Conservation (phyloP, 331 rosid genomes). For the Quercus tomentella region DNA sequence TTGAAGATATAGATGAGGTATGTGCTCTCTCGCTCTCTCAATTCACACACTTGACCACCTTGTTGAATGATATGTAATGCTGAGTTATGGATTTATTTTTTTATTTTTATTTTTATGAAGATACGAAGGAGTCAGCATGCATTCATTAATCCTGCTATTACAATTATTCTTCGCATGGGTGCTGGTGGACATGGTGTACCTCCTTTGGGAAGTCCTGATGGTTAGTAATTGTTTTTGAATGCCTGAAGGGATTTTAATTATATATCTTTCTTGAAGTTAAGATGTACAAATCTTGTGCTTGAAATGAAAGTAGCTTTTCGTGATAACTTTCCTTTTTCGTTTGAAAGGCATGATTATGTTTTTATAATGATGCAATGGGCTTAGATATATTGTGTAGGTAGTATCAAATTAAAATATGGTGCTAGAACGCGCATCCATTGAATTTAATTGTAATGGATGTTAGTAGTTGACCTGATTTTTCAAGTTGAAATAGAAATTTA, state of each 20-base stretch:
- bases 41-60: neutral
- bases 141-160: slow-evolving; percentile 92
- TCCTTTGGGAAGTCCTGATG: slow-evolving; percentile 99
- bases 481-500: neutral
- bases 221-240: slow-evolving; percentile 51
- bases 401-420: neutral
- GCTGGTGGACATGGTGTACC: slow-evolving; percentile 99
- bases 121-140: slow-evolving; percentile 98
- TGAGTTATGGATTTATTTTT: slow-evolving; percentile 7
- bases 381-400: neutral
- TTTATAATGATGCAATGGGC: slow-evolving; percentile 9
- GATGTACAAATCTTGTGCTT: neutral
- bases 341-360: neutral
- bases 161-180: slow-evolving; percentile 94
- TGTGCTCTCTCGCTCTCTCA: slow-evolving; percentile 7
- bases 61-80: slow-evolving; percentile 18
- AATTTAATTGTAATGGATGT: neutral
- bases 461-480: neutral
- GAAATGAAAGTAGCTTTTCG: neutral
- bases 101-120: slow-evolving; percentile 31
- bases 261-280: no score
- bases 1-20: slow-evolving; percentile 93
- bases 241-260: neutral
- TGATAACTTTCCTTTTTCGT: neutral
- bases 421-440: neutral